Conservation (phyloP, 1,284 basidiomycete genomes). For the Cutaneotrichosporon arboriforme region DNA sequence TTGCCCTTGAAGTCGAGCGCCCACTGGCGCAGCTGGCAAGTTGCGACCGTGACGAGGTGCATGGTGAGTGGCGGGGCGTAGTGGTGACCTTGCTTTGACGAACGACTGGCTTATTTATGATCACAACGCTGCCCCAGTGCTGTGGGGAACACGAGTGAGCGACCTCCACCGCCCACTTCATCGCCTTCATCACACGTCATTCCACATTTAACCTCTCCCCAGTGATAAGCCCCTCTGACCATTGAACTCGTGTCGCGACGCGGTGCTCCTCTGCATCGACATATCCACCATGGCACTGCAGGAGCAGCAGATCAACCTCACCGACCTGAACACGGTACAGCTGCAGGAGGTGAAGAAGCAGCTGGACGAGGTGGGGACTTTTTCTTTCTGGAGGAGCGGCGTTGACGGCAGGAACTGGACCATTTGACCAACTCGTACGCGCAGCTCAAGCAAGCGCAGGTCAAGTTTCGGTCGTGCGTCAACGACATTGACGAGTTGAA, state of each 20-base stretch:
- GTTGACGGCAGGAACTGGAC: conserved; percentile 68
- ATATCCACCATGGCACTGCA: conserved; percentile 35
- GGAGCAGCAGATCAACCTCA: conserved; percentile 66
- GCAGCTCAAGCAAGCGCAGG: conserved; percentile 86
- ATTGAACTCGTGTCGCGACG: too few species aligned
- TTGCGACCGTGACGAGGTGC: conserved; percentile 67
- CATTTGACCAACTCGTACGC: conserved; percentile 89
- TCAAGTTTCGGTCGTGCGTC: conserved; percentile 83
- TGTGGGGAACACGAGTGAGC: neutral
- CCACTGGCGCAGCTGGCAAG: conserved; percentile 90
- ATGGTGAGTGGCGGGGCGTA: conserved; percentile 2
- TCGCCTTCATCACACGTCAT: neutral
- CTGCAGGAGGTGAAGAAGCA: conserved; percentile 79
- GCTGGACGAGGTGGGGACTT: conserved; percentile 67
- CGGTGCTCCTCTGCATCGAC: too few species aligned
- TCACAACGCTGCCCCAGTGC: too few species aligned
- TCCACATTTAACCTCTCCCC: too few species aligned
- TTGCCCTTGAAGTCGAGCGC: conserved; percentile 93
- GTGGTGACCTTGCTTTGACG: neutral
- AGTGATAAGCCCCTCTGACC: too few species aligned
- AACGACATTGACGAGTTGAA: conserved; percentile 73
- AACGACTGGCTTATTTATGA: too few species aligned
- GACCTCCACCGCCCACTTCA: neutral
- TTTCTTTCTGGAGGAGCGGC: neutral
- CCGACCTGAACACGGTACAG: conserved; percentile 74